Base-by-base conservation (phyloP, 2,329 filamentous ascomycete species). In the Aspergillus flavus region DNA sequence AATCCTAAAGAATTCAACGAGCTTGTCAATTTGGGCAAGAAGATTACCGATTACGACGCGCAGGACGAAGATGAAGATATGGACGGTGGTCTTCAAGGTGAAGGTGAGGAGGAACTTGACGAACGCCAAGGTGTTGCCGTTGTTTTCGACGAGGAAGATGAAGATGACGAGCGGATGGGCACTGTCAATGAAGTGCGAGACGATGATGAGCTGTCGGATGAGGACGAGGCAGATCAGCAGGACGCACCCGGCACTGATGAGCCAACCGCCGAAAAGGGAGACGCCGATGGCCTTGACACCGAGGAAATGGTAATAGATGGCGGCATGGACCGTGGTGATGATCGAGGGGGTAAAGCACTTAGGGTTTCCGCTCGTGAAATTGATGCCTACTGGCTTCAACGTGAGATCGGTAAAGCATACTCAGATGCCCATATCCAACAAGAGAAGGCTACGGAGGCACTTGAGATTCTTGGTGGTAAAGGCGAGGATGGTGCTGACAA, bases 21-120 rank as follows among this genome's bases (percentile, higher is more conserved):
- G 80, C 82, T 99, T 69, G 89, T 98, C 61, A 99, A 97, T 75
- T 82, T 99, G 50, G 93, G 94, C 68, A 99, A 99, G 83, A 99
- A 99, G 81, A 97, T 99, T 67, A 99, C 95, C 57, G 95, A 99
- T 77, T 99, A 98, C 78, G 92, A 98, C 78, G 92, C 92, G 45
- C 93, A 98, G 76, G 94, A 98, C 68, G 95, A 97, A 36, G 94
- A 98, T 66, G 94, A 97, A 68, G 89, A 93, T 62, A 91, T 93
- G 83, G 90, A 87, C 34, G 89, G 90, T 71, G 90, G 87, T 62
- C 85, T 87, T 32, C 85, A 83, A 26, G 87, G 83, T 21, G 91
- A 86, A 61, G 88, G 89, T 53, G 90, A 81, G 30, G 85, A 87
- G 34, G 94, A 97, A 75, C 87, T 97, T 57, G 95, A 97, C 73